phyloP scores from a whole-genome alignment of 495 filamentous ascomycete genomes.

The Annulohypoxylon nitens region DNA sequence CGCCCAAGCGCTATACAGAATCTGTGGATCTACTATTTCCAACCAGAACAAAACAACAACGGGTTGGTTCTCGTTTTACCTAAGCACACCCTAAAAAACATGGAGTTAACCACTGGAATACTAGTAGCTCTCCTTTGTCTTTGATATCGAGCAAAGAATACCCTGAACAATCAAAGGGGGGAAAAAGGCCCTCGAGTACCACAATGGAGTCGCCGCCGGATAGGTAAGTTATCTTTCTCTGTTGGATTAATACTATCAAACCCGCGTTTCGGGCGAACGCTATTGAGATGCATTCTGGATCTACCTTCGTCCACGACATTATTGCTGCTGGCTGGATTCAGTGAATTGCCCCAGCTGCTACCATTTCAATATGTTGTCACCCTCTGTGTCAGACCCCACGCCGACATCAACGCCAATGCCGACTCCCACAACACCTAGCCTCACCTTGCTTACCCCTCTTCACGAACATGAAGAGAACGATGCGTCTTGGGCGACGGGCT shows the following conservation, averaged over 20 bases:
- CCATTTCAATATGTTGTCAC: slow-evolving; percentile 22
- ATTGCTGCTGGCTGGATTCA: not conserved
- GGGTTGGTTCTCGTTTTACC: slow-evolving; percentile 5
- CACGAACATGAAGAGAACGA: slow-evolving; percentile 38
- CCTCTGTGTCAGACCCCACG: slow-evolving; percentile 10
- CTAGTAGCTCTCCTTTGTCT: slow-evolving; percentile 39
- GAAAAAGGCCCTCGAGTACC: slow-evolving; percentile 3
- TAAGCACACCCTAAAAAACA: slow-evolving; percentile 13
- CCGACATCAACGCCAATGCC: slow-evolving; percentile 28
- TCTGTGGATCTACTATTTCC: not conserved
- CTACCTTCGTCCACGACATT: slow-evolving; percentile 2
- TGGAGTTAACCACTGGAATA: slow-evolving; percentile 18
- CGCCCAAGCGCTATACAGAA: not conserved
- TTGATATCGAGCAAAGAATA: slow-evolving; percentile 26
- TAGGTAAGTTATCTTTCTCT: slow-evolving; percentile 45
- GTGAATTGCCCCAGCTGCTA: not conserved
- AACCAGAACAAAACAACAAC: not conserved
- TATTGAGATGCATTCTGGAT: not conserved
- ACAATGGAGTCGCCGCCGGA: slow-evolving; percentile 51
- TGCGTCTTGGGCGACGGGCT: slow-evolving; percentile 47
- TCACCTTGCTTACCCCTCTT: slow-evolving; percentile 24
- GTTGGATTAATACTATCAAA: slow-evolving; percentile 2
- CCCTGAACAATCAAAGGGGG: slow-evolving; percentile 11
- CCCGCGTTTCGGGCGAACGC: slow-evolving; percentile 13
- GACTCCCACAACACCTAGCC: slow-evolving; percentile 37